A percentile compares a stretch with the other conserved stretches of the same genome.
phyloP scores from a whole-genome alignment of 2,329 filamentous ascomycete genomes.

The Dactylellina haptotyla region DNA sequence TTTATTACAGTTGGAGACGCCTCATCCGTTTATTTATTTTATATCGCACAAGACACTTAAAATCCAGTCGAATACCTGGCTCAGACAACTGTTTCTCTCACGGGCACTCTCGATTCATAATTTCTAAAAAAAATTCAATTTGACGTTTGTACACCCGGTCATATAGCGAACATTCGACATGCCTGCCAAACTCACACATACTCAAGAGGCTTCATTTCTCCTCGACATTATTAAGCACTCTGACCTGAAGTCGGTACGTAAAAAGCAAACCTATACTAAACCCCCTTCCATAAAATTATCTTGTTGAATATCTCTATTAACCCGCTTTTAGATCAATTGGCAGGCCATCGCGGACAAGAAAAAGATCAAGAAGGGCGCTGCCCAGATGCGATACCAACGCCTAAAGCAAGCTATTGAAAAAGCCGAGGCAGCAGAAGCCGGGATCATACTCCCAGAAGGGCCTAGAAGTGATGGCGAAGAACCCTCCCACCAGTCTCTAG shows the following conservation, averaged over 20 bases:
- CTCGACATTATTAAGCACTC: slow-evolving; percentile 52
- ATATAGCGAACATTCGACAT: slow-evolving; percentile 19
- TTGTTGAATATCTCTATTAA: neutral
- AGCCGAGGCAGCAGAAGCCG: slow-evolving; percentile 37
- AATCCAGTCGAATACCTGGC: neutral
- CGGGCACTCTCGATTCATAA: no score
- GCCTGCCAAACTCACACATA: slow-evolving; percentile 51
- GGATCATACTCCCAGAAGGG: slow-evolving; percentile 12
- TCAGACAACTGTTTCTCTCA: no score
- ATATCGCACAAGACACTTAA: neutral
- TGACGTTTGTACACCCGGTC: no score
- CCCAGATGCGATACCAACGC: slow-evolving; percentile 52
- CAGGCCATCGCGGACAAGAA: slow-evolving; percentile 52
- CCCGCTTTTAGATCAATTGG: slow-evolving; percentile 42
- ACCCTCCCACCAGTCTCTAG: slow-evolving; percentile 7
- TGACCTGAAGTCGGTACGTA: slow-evolving; percentile 51
- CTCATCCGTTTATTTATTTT: neutral
- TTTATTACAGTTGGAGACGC: neutral
- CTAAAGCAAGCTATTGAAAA: slow-evolving; percentile 52
- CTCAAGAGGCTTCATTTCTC: slow-evolving; percentile 47
- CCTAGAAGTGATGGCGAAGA: slow-evolving; percentile 31
- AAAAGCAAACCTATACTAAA: no score
- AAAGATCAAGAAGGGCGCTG: slow-evolving; percentile 50
- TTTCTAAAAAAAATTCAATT: no score
- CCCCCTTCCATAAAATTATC: neutral